These are phyloP conservation scores for Candida krabiensis DNA, from an alignment of 805 yeast species.

Conservation along the genomic window DNA sequence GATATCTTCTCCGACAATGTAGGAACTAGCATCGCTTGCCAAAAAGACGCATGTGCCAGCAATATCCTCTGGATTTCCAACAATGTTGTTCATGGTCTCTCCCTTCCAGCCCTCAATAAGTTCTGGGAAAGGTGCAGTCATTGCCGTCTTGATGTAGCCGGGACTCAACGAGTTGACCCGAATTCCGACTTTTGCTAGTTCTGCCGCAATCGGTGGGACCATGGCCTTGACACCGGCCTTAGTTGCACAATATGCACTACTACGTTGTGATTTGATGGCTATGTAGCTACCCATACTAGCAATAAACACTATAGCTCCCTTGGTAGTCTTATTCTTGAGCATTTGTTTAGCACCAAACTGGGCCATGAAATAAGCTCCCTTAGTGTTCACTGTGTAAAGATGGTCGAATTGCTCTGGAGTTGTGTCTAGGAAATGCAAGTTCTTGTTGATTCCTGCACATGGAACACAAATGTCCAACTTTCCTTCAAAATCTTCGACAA, in stretches of 20 bases:
- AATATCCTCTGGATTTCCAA: conserved; percentile 47
- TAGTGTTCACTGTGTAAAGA: conserved; percentile 37
- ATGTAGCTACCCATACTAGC: conserved; percentile 51
- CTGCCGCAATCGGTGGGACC: conserved; percentile 46
- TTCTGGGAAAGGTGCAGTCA: conserved; percentile 32
- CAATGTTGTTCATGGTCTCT: conserved; percentile 46
- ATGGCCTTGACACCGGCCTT: conserved; percentile 49
- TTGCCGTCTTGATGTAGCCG: conserved; percentile 50
- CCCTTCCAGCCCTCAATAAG: conserved; percentile 29
- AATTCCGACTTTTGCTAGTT: conserved; percentile 47
- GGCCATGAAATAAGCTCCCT: conserved; percentile 43
- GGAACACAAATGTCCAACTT: conserved; percentile 40
- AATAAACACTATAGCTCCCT: conserved; percentile 17
- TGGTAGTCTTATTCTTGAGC: conserved; percentile 12
- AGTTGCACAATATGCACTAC: conserved; percentile 48
- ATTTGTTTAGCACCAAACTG: conserved; percentile 19
- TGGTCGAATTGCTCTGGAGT: conserved; percentile 15
- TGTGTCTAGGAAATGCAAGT: conserved; percentile 44
- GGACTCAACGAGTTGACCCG: conserved; percentile 53
- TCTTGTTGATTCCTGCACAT: conserved; percentile 40
- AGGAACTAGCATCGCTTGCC: conserved; percentile 52
- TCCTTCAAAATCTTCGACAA: conserved; percentile 34
- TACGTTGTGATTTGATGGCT: conserved; percentile 45
- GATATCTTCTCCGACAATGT: conserved; percentile 49
- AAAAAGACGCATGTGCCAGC: conserved; percentile 54